phyloP scores from a whole-genome alignment of 2,329 filamentous ascomycete species.

The Colletotrichum somersetense region DNA sequence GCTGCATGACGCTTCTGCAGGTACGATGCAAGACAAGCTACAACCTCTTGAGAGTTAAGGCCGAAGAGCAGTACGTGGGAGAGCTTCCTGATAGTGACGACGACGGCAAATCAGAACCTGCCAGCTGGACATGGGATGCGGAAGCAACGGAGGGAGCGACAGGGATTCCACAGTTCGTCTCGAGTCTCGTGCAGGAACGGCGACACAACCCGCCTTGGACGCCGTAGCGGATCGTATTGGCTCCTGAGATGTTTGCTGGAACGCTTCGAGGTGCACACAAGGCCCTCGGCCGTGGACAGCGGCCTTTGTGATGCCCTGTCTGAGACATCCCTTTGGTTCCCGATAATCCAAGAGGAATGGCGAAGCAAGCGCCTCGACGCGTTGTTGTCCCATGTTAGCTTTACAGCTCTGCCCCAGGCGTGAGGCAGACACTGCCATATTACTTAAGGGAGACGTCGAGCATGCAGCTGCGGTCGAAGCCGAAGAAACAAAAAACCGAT shows the following conservation, averaged over 20 bases:
- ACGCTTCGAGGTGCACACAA: conserved; percentile 22
- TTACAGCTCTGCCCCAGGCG: conserved; percentile 7
- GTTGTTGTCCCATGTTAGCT: conserved; percentile 21
- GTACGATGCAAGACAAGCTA: conserved; percentile 43
- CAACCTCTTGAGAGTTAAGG: conserved; percentile 9
- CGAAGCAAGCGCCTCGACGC: conserved; percentile 15
- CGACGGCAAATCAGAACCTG: neutral
- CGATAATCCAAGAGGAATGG: conserved; percentile 29
- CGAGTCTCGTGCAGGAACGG: conserved; percentile 6
- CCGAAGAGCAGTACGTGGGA: conserved; percentile 1
- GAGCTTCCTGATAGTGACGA: neutral
- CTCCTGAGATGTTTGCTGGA: conserved; percentile 24
- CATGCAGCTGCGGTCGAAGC: conserved; percentile 21
- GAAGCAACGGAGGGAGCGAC: conserved; percentile 31
- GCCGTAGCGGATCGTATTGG: conserved; percentile 13
- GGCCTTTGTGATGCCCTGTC: conserved; percentile 33
- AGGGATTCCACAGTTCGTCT: conserved; percentile 24
- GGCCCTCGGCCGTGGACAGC: conserved; percentile 26
- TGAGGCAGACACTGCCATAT: neutral
- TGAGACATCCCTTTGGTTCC: conserved; percentile 40
- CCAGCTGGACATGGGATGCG: conserved; percentile 8
- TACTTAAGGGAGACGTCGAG: conserved; percentile 26
- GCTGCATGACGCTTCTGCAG: conserved; percentile 46
- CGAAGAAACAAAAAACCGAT: neutral
- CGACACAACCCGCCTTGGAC: conserved; percentile 8